A percentile compares a stretch with the other conserved stretches of the same genome.
Conservation (phyloP, 805 yeast genomes). For the Ogataea wickerhamii region DNA sequence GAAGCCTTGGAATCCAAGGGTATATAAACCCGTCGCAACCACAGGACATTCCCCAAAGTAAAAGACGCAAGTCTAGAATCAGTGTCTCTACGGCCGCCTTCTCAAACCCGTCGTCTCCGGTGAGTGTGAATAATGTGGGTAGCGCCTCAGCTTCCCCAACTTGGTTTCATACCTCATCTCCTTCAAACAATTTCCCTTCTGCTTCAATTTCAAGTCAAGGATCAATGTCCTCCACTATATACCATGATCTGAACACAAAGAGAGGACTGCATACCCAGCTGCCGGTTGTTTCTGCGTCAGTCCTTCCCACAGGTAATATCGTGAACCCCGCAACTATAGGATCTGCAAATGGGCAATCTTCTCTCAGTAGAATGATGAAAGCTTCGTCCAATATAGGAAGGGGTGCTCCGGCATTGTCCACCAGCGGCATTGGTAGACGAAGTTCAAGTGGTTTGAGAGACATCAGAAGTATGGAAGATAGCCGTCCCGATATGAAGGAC, state of each 20-base stretch:
- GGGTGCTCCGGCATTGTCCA: background rate
- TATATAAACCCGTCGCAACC: conserved; percentile 20
- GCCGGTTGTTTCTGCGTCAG: background rate
- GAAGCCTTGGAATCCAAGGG: conserved; percentile 7
- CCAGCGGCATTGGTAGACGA: background rate
- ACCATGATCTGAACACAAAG: conserved; percentile 27
- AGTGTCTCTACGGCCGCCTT: conserved; percentile 5
- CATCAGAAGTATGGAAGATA: conserved; percentile 2
- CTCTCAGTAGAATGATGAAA: conserved; percentile 1
- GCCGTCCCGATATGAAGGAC: background rate
- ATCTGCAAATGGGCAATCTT: conserved; percentile 1
- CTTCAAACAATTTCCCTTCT: conserved; percentile 16
- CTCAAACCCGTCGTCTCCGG: conserved; percentile 30
- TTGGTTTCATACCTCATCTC: conserved; percentile 11
- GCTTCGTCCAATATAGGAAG: background rate
- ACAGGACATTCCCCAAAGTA: conserved; percentile 30
- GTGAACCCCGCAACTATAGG: conserved; percentile 5
- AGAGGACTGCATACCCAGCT: conserved; percentile 18
- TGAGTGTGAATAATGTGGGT: conserved; percentile 5
- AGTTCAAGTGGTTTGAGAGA: conserved; percentile 5
- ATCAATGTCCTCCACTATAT: conserved; percentile 25
- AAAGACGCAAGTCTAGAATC: conserved; percentile 30
- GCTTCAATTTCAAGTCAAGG: conserved; percentile 24
- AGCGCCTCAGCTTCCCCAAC: conserved; percentile 13
- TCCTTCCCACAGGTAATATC: background rate